phyloP scores from a whole-genome alignment of 1,139 yeast species.

The Debaryomyces udenii region DNA sequence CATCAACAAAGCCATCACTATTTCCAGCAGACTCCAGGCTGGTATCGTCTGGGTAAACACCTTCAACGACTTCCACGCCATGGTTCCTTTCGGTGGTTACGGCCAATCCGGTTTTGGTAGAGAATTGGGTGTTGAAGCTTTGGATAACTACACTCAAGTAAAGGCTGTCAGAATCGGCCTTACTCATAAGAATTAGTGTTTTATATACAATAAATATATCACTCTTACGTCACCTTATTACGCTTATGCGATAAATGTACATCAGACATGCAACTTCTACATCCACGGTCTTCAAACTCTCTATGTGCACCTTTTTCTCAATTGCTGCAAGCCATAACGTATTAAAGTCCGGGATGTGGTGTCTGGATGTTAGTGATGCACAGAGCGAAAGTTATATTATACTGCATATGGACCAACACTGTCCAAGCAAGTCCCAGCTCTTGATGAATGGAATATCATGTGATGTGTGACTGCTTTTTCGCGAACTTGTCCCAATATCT shows the following conservation, averaged over 20 bases:
- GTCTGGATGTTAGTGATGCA: too few relatives aligned
- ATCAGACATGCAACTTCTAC: too few relatives aligned
- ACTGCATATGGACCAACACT: too few relatives aligned
- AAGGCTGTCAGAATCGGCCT: constrained; percentile 69
- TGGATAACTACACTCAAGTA: constrained; percentile 79
- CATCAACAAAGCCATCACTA: constrained; percentile 68
- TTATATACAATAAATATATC: neutral
- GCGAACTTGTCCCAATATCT: too few relatives aligned
- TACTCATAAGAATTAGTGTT: constrained; percentile 9
- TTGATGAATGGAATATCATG: too few relatives aligned
- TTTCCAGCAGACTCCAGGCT: constrained; percentile 68
- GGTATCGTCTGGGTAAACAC: constrained; percentile 89
- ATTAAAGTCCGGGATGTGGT: too few relatives aligned
- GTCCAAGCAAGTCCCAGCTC: too few relatives aligned
- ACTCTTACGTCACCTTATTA: neutral
- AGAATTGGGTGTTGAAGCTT: constrained; percentile 86
- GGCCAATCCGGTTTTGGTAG: constrained; percentile 89
- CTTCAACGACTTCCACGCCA: constrained; percentile 80
- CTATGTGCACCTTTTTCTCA: too few relatives aligned
- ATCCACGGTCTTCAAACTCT: too few relatives aligned
- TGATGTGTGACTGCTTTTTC: constrained; percentile 15
- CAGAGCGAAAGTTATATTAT: too few relatives aligned
- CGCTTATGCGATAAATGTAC: too few relatives aligned
- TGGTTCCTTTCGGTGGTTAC: constrained; percentile 87
- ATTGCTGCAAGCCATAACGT: too few relatives aligned